Conservation (phyloP, 2,329 filamentous ascomycete genomes). For the Leptographium procerum region DNA sequence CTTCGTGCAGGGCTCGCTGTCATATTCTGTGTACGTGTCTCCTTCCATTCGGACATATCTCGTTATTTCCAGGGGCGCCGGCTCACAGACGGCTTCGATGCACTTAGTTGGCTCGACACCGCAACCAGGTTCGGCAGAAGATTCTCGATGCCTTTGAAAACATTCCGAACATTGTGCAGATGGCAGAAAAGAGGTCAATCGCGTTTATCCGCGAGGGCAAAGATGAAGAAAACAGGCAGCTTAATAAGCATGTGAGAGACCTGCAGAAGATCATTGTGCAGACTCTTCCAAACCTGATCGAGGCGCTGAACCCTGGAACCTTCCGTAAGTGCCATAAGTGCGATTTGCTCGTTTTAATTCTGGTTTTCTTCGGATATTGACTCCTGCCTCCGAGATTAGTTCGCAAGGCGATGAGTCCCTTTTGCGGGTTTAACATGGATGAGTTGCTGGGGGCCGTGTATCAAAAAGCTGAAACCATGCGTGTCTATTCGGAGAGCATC, state of each 20-base stretch:
- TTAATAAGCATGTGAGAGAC: neutral
- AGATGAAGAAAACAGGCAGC: neutral
- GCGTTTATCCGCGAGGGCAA: conserved; percentile 3
- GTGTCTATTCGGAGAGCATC: neutral
- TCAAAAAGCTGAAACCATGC: neutral
- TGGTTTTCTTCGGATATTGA: neutral
- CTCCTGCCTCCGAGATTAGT: neutral
- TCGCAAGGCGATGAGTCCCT: neutral
- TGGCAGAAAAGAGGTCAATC: conserved; percentile 6
- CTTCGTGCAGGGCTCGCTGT: conserved; percentile 10
- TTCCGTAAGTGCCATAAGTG: conserved; percentile 5
- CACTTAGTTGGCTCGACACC: conserved; percentile 10
- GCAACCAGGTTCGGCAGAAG: conserved; percentile 8
- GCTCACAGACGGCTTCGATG: neutral
- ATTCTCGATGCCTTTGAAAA: conserved; percentile 11
- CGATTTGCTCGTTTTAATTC: neutral
- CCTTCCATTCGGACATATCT: neutral
- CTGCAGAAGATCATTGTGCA: conserved; percentile 4
- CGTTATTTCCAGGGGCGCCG: too few species aligned
- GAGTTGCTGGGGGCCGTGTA: neutral
- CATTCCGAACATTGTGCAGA: conserved; percentile 11
- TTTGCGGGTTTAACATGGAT: neutral
- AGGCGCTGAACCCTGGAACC: conserved; percentile 7
- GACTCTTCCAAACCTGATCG: conserved; percentile 5
- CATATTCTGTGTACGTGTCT: conserved; percentile 8